Evolutionary conservation across 257 asterid species (phyloP).

Genomic region (Gynochthodes officinalis): DNA sequence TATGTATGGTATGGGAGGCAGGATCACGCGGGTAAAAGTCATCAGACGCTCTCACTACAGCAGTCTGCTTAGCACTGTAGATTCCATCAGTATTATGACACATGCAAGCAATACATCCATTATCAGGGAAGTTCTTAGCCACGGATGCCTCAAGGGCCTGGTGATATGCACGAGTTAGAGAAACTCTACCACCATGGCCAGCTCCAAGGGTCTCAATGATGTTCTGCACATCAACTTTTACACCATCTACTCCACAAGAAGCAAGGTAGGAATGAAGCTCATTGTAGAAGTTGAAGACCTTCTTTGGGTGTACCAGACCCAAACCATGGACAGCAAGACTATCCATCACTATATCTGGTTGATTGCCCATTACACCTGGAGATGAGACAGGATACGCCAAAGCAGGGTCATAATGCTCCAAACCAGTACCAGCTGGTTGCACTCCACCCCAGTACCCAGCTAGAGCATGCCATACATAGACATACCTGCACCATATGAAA

Average conservation of each 20-base stretch:
- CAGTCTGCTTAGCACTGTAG: conserved; percentile 77
- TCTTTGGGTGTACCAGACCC: conserved; percentile 88
- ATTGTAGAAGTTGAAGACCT: conserved; percentile 82
- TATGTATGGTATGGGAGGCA: conserved; percentile 93
- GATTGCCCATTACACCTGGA: conserved; percentile 90
- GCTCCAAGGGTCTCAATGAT: conserved; percentile 96
- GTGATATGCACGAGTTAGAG: conserved; percentile 78
- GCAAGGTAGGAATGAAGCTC: conserved; percentile 91
- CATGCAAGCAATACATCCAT: conserved; percentile 95
- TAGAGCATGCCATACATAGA: conserved; percentile 93
- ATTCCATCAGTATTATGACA: conserved; percentile 92
- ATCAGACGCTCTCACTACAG: conserved; percentile 88
- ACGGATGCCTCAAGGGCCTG: conserved; percentile 97
- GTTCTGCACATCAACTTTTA: conserved; percentile 96
- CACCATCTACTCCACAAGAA: conserved; percentile 96
- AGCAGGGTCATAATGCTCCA: conserved; percentile 84
- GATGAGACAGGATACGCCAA: conserved; percentile 89
- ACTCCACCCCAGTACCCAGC: conserved; percentile 99
- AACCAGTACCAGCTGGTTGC: conserved; percentile 77
- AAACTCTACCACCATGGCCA: conserved; percentile 96
- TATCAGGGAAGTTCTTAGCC: conserved; percentile 69
- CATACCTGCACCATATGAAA: conserved; percentile 38
- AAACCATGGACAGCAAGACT: conserved; percentile 91
- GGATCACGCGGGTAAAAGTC: conserved; percentile 94
- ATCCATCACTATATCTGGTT: conserved; percentile 95